Conservation (phyloP, 192 early-diverging fungal genomes). For the Pilaira anomala region DNA sequence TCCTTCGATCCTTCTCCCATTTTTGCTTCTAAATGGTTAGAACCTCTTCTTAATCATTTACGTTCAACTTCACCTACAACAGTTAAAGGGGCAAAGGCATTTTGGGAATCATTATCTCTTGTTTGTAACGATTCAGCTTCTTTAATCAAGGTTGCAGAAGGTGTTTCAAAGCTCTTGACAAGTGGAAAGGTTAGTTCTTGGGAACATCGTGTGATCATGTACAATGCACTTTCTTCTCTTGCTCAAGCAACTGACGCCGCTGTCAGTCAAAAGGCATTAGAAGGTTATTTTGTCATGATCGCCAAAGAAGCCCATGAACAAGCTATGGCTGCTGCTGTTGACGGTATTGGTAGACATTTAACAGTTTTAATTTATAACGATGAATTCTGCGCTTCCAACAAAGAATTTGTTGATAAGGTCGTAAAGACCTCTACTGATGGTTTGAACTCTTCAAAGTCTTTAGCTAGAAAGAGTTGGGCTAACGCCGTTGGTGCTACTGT, state of each 20-base stretch:
- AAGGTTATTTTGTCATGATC: slow-evolving; percentile 63
- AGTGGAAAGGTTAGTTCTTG: slow-evolving; percentile 55
- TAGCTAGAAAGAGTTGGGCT: slow-evolving; percentile 64
- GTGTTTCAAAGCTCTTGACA: slow-evolving; percentile 59
- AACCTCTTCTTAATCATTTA: slow-evolving; percentile 61
- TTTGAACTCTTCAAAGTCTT: slow-evolving; percentile 59
- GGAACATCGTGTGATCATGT: slow-evolving; percentile 68
- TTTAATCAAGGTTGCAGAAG: slow-evolving; percentile 55
- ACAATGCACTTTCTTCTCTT: slow-evolving; percentile 45
- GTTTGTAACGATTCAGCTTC: slow-evolving; percentile 46
- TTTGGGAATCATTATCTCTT: slow-evolving; percentile 58
- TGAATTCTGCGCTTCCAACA: slow-evolving; percentile 22
- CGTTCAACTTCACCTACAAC: slow-evolving; percentile 62
- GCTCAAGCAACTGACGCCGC: slow-evolving; percentile 38
- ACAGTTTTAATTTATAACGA: slow-evolving; percentile 45
- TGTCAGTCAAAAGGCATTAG: slow-evolving; percentile 49
- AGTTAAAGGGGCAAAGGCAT: slow-evolving; percentile 50
- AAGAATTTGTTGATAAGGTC: slow-evolving; percentile 40
- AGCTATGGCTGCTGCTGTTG: slow-evolving; percentile 58
- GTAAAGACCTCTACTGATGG: slow-evolving; percentile 51
- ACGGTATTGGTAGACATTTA: slow-evolving; percentile 56
- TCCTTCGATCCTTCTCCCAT: slow-evolving; percentile 59
- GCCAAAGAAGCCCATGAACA: slow-evolving; percentile 77
- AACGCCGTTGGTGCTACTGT: slow-evolving; percentile 54
- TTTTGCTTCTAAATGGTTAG: slow-evolving; percentile 62